Conservation (phyloP, 345 rosid species). For the Sonneratia alba region DNA sequence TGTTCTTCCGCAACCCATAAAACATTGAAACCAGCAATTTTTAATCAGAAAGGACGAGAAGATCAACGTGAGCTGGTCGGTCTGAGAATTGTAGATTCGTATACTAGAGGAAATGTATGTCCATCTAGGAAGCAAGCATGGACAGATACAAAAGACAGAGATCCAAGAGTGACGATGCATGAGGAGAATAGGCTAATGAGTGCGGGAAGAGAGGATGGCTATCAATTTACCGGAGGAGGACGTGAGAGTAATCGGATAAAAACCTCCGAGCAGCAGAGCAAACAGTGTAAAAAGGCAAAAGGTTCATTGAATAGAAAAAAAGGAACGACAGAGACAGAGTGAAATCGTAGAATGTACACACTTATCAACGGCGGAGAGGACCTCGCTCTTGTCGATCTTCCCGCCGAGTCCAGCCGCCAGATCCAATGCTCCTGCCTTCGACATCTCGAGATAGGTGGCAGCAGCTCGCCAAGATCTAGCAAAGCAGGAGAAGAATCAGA, state of each 20-base stretch:
- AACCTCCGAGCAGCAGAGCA: too few relatives aligned
- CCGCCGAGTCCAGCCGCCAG: conserved; percentile 93
- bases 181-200: background rate
- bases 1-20: too few relatives aligned
- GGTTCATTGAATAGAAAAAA: too few relatives aligned
- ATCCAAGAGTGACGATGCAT: background rate
- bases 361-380: conserved; percentile 87
- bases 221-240: background rate
- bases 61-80: background rate
- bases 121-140: too few relatives aligned
- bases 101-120: too few relatives aligned
- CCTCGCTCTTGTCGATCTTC: conserved; percentile 63
- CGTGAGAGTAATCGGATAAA: too few relatives aligned
- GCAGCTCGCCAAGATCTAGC: conserved; percentile 12
- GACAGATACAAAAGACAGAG: background rate
- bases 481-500: background rate
- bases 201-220: background rate
- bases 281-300: too few relatives aligned
- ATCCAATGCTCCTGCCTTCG: conserved; percentile 63
- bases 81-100: too few relatives aligned
- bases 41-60: background rate
- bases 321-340: background rate
- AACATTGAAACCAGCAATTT: background rate
- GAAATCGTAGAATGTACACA: conserved; percentile 12
- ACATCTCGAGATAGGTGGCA: conserved; percentile 22